These are phyloP conservation scores for Citrus unshiu DNA, from an alignment of 345 rosid species.

Conservation along the genomic window DNA sequence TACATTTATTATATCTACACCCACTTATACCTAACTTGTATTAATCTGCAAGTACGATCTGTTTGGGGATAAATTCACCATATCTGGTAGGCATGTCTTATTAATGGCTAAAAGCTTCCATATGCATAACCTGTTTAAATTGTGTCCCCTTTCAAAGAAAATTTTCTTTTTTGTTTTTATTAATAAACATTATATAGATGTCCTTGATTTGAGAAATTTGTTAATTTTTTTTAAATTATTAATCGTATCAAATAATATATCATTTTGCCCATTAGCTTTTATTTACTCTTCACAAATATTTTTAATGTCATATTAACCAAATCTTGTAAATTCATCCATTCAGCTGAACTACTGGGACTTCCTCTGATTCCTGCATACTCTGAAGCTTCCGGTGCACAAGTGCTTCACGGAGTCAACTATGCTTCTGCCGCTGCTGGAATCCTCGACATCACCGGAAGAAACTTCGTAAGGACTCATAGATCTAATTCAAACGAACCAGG, in stretches of 20 bases:
- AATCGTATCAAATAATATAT: neutral
- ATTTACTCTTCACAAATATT: neutral
- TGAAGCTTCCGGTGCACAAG: constrained; percentile 69
- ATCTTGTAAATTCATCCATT: constrained; percentile 15
- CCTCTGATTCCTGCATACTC: constrained; percentile 83
- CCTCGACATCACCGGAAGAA: constrained; percentile 83
- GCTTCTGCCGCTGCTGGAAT: constrained; percentile 99
- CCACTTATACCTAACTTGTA: neutral
- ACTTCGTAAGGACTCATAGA: constrained; percentile 53
- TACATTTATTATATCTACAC: neutral
- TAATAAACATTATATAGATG: too few species aligned
- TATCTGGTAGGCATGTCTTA: neutral
- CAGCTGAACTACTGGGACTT: constrained; percentile 78
- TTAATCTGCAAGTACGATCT: neutral
- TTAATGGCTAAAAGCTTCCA: neutral
- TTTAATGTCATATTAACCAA: neutral
- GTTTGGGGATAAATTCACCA: neutral
- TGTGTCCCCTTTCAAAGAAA: neutral
- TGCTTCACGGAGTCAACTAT: constrained; percentile 84
- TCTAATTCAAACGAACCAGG: neutral
- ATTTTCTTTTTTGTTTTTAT: neutral
- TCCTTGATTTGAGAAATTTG: too few species aligned
- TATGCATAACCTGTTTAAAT: neutral
- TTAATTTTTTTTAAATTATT: too few species aligned
- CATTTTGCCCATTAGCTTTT: neutral